phyloP scores from a whole-genome alignment of 2,329 filamentous ascomycete genomes.

The Arthrobotrys sphaeroides region DNA sequence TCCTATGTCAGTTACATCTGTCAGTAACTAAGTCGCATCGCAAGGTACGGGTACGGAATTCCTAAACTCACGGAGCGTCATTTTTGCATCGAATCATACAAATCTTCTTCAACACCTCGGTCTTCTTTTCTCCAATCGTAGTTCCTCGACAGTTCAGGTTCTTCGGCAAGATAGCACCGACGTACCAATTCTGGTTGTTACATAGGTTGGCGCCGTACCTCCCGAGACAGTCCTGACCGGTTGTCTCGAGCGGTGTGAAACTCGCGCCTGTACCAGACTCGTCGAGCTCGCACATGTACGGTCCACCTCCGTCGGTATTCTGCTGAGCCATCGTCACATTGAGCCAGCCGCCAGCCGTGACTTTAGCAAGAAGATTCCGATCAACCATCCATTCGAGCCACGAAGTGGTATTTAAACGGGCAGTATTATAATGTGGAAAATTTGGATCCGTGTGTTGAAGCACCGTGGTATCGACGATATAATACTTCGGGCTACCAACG shows the following conservation, averaged over 20 bases:
- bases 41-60: too few species aligned
- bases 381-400: constrained; percentile 24
- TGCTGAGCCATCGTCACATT: constrained; percentile 27
- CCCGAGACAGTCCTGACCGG: neutral
- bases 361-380: neutral
- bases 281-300: constrained; percentile 21
- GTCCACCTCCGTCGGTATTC: constrained; percentile 24
- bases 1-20: neutral
- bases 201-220: constrained; percentile 16
- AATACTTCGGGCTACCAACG: neutral
- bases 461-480: neutral
- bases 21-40: too few species aligned
- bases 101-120: neutral
- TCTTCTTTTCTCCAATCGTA: neutral
- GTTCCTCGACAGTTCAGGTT: constrained; percentile 5
- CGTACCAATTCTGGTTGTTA: constrained; percentile 18
- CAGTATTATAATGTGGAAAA: constrained; percentile 6
- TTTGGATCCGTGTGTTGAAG: neutral
- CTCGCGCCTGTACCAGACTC: constrained; percentile 4
- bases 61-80: constrained; percentile 6
- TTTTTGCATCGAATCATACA: constrained; percentile 26
- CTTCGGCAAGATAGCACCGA: constrained; percentile 18
- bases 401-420: neutral
- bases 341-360: constrained; percentile 28
- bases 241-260: constrained; percentile 1